Percentiles rank a stretch among this genome's conserved stretches.
These are phyloP conservation scores for Notholithocarpus densiflorus DNA, from an alignment of 306 rosid species.

Conservation along the genomic window DNA sequence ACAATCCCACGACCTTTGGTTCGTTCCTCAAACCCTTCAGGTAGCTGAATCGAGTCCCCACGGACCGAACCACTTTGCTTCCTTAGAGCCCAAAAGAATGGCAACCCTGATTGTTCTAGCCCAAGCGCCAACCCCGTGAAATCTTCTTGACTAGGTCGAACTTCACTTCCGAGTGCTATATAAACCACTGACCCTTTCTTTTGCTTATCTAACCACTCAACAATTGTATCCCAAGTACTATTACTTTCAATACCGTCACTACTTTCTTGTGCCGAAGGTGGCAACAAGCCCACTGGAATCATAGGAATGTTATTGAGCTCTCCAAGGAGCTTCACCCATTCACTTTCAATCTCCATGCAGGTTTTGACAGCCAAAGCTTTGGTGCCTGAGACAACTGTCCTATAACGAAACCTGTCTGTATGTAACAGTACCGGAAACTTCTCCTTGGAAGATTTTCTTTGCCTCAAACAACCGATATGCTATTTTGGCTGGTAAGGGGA, in stretches of 20 bases:
- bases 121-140: conserved; percentile 42
- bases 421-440: background rate
- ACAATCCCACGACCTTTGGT: conserved; percentile 37
- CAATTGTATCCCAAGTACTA: background rate
- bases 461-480: background rate
- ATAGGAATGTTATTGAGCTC: background rate
- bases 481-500: conserved; percentile 13
- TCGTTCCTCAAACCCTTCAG: conserved; percentile 47
- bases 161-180: conserved; percentile 53
- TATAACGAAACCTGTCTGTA: background rate
- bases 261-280: conserved; percentile 21
- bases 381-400: background rate
- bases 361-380: conserved; percentile 8
- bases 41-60: conserved; percentile 29
- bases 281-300: conserved; percentile 27
- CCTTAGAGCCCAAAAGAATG: conserved; percentile 61
- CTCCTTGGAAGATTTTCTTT: background rate
- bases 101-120: conserved; percentile 47
- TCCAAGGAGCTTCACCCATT: background rate
- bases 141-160: conserved; percentile 10
- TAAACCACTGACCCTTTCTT: conserved; percentile 40
- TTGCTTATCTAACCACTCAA: conserved; percentile 20
- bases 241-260: conserved; percentile 10
- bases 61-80: background rate
- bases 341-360: conserved; percentile 6